Evolutionary conservation across 2,329 filamentous ascomycete species (phyloP), one percentile per base, ranked within the genome.

Genomic region (Fusarium gaditjirri): DNA sequence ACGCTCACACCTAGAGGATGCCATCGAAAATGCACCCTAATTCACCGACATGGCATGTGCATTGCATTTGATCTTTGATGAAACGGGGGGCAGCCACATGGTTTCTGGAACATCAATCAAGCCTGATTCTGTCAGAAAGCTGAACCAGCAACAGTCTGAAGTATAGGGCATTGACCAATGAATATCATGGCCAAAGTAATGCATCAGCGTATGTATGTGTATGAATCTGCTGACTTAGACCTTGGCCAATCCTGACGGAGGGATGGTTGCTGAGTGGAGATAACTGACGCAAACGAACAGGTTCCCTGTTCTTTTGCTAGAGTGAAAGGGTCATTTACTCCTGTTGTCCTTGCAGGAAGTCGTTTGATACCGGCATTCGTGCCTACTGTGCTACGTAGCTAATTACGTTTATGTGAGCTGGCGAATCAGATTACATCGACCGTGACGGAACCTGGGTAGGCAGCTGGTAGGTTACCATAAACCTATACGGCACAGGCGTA

Each of bases 71-170:
- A 59, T 50, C 63, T 47, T 43, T 46, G 47, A 44, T 70, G 66
- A 70, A 70, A 68, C 52, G 64, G 49, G 49, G 68, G 29, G 46
- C 58, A 50, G 56, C 64, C 65, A 53, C 65, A 69, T 69, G 66
- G 63, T 65, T 69, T 69, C 57, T 69, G 58, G 57, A 69, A 69
- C 58, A 25, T 25, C 25, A 64, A 49, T 35, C 44, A 50, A 27
- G 31, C 35, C 39, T 31, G 44, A 31, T 27, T 61, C 43, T 62
- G 42, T 36, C 56, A 50, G 42, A 62, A 62, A 68, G 43, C 49
- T 68, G 39, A 69, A 38, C 49, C 64, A 61, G 31, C 12, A 41
- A 38, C 39, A 21, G 25, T 42, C 43, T 46, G 41, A 35, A n/a
- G 31, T 46, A 43, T 21, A 61, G 33, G 23, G 10, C 33, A 35